A percentile compares a stretch with the other conserved stretches of the same genome.
Conservation (phyloP, 2,329 filamentous ascomycete species). For the Venturia aucupariae region DNA sequence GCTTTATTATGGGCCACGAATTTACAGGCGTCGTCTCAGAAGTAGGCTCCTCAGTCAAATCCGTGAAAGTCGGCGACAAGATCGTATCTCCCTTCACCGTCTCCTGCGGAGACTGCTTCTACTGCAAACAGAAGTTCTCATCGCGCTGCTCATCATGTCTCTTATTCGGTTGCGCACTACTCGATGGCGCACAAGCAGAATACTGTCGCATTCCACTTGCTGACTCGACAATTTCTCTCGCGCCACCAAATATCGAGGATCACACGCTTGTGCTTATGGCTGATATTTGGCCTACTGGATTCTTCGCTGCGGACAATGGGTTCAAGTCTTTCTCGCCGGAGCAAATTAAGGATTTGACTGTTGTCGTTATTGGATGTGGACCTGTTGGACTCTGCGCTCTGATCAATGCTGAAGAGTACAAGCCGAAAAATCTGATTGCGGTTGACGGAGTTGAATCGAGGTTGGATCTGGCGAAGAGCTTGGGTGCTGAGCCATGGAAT, state of each 20-base stretch:
- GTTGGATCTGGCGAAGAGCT: slow-evolving; percentile 58
- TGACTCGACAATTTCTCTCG: slow-evolving; percentile 69
- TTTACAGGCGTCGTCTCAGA: slow-evolving; percentile 70
- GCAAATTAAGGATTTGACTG: slow-evolving; percentile 55
- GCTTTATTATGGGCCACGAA: slow-evolving; percentile 71
- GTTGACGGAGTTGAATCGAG: slow-evolving; percentile 70
- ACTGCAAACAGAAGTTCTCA: slow-evolving; percentile 67
- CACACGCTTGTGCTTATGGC: slow-evolving; percentile 78
- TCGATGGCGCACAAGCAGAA: slow-evolving; percentile 76
- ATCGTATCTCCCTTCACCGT: slow-evolving; percentile 74
- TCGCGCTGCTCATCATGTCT: slow-evolving; percentile 63
- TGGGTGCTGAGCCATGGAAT: slow-evolving; percentile 79
- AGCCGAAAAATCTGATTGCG: slow-evolving; percentile 67
- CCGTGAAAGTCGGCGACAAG: slow-evolving; percentile 63
- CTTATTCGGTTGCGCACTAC: slow-evolving; percentile 58
- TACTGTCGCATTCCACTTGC: slow-evolving; percentile 70
- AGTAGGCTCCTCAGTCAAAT: slow-evolving; percentile 57
- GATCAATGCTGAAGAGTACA: slow-evolving; percentile 64
- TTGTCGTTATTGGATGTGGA: slow-evolving; percentile 77
- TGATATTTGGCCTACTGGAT: slow-evolving; percentile 80
- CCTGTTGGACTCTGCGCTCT: slow-evolving; percentile 72
- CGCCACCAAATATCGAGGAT: slow-evolving; percentile 65
- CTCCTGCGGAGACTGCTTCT: slow-evolving; percentile 61
- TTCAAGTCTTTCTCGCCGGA: slow-evolving; percentile 53
- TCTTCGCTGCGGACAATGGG: slow-evolving; percentile 71